These are phyloP conservation scores for Vicia sativa DNA, from an alignment of 306 rosid species.

Conservation along the genomic window DNA sequence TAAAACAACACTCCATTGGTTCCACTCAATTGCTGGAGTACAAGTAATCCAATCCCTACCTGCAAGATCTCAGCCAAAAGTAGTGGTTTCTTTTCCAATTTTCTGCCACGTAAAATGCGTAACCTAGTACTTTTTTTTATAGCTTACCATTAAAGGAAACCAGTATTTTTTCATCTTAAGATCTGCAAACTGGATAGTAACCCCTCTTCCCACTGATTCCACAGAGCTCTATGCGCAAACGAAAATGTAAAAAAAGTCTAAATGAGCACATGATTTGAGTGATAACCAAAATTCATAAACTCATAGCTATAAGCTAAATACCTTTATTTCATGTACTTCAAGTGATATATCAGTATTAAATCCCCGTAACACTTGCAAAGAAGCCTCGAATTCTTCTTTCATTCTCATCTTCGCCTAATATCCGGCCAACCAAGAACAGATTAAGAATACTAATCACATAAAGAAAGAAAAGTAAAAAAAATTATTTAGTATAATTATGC, in stretches of 20 bases:
- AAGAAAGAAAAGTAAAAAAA: conserved; percentile 6
- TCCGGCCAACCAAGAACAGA: conserved; percentile 4
- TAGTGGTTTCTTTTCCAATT: not conserved
- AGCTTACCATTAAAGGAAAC: conserved; percentile 85
- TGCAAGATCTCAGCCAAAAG: conserved; percentile 43
- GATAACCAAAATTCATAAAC: not conserved
- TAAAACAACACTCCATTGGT: conserved; percentile 84
- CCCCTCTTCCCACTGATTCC: conserved; percentile 58
- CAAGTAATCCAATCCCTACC: conserved; percentile 79
- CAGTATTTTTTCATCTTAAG: conserved; percentile 79
- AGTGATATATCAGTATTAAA: conserved; percentile 73
- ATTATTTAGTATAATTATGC: conserved; percentile 5
- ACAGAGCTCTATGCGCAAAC: conserved; percentile 56
- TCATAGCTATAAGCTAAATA: conserved; percentile 20
- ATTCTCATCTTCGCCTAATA: conserved; percentile 85
- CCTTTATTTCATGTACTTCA: conserved; percentile 90
- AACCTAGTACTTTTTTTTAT: conserved; percentile 13
- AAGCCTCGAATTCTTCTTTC: conserved; percentile 81
- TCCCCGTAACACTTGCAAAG: conserved; percentile 86
- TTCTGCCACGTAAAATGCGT: no score
- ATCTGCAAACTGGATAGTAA: conserved; percentile 64
- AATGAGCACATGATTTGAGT: not conserved
- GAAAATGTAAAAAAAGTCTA: not conserved
- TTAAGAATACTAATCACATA: not conserved
- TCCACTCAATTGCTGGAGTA: conserved; percentile 81